Conservation (phyloP, 192 early-diverging fungal genomes). For the Linnemannia elongata region DNA sequence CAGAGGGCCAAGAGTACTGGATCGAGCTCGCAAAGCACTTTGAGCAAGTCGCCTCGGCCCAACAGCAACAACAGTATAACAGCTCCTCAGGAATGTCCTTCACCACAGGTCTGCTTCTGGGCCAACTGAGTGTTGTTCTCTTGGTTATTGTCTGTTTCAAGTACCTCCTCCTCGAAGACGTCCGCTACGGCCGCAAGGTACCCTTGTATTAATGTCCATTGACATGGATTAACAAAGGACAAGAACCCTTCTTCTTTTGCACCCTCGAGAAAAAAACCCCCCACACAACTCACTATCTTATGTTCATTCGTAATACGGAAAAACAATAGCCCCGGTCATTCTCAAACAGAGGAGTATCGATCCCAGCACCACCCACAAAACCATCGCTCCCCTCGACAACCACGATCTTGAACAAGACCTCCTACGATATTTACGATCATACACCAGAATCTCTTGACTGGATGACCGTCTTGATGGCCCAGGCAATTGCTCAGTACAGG, state of each 20-base stretch:
- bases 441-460: slow-evolving; percentile 83
- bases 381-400: slow-evolving; percentile 67
- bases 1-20: slow-evolving; percentile 36
- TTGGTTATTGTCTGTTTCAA: slow-evolving; percentile 64
- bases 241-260: background rate
- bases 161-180: slow-evolving; percentile 68
- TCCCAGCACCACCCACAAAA: slow-evolving; percentile 63
- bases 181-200: slow-evolving; percentile 58
- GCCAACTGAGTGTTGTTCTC: slow-evolving; percentile 63
- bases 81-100: slow-evolving; percentile 61
- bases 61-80: slow-evolving; percentile 9
- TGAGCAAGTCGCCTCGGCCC: slow-evolving; percentile 16
- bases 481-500: slow-evolving; percentile 80
- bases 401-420: slow-evolving; percentile 68
- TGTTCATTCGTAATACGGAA: background rate
- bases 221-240: background rate
- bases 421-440: slow-evolving; percentile 68
- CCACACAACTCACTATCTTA: background rate
- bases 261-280: too few species aligned
- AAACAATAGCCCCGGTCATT: slow-evolving; percentile 54
- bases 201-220: background rate
- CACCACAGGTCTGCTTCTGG: slow-evolving; percentile 63
- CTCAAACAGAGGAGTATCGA: slow-evolving; percentile 64
- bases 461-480: slow-evolving; percentile 86
- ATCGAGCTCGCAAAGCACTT: slow-evolving; percentile 50